Conservation (phyloP, 1,284 basidiomycete genomes). For the Cryptococcus deneoformans region DNA sequence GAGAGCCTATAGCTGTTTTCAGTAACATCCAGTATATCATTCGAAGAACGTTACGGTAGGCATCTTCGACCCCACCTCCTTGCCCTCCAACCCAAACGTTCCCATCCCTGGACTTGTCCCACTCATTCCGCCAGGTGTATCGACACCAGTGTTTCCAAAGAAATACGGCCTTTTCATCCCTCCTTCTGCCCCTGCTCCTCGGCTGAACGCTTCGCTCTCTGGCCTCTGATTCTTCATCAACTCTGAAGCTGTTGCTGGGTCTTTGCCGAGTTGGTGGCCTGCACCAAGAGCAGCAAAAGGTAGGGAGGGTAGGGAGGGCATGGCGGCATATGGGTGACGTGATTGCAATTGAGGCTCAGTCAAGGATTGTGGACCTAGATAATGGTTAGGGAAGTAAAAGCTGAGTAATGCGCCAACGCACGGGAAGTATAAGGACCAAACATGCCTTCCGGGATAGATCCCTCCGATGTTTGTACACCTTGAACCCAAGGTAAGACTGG, state of each 20-base stretch:
- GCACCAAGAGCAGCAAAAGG: conserved; percentile 28
- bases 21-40: too few species aligned
- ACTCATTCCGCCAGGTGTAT: conserved; percentile 5
- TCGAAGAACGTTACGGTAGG: neutral
- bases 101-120: conserved; percentile 27
- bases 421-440: conserved; percentile 41
- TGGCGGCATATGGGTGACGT: conserved; percentile 37
- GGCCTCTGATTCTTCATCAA: conserved; percentile 4
- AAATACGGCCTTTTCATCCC: neutral
- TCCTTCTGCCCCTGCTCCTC: conserved; percentile 19
- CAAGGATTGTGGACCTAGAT: conserved; percentile 21
- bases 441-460: conserved; percentile 33
- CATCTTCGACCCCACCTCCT: conserved; percentile 2
- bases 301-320: conserved; percentile 13
- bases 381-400: conserved; percentile 1
- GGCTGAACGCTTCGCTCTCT: conserved; percentile 29
- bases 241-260: neutral
- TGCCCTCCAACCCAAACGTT: conserved; percentile 27
- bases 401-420: conserved; percentile 11
- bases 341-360: conserved; percentile 10
- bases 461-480: conserved; percentile 18
- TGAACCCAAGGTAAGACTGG: conserved; percentile 40
- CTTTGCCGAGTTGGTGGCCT: neutral
- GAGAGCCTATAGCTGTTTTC: too few species aligned
- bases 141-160: neutral